Evolutionary conservation across 306 rosid genomes (phyloP), one percentile per base, ranked within the genome.

Genomic region (Sicyos baderoa): DNA sequence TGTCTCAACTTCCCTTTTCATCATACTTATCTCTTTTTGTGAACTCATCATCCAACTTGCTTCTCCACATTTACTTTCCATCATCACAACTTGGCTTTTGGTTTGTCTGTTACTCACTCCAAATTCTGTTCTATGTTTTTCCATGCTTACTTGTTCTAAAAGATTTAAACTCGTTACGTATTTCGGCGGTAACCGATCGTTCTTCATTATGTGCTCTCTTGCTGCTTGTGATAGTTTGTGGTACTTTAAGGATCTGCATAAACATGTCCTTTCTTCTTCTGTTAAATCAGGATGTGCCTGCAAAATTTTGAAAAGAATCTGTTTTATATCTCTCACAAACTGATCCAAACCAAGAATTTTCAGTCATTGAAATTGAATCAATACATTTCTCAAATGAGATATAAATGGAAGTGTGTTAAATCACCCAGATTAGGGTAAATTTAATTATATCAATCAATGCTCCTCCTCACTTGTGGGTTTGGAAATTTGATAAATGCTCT

Each of bases 141-240:
- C 44, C 82, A 76, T 75, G 70, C 45, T 40, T 40, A 82, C 92
- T 86, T 91, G 89, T 49, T 86, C 86, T 9, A 80, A 74, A 77
- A 89, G 90, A 21, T 77, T 72, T 64, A 87, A 89, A 14, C 11
- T 35, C 0, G 85, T 69, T 1, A 73, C 70, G 61, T 86, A 61
- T 69, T 81, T 83, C 77, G 79, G 10, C 0, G 95, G 96, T 83
- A 91, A 50, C 48, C 95, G 71, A 44, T 87, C 79, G 72, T 91
- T 91, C 78, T 74, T 82, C 84, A 79, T 81, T 71, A 86, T 87
- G 61, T 91, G 96, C 69, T 80, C 73, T 0, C 85, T 79, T 13
- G 86, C 92, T 76, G 85, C 90, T 72, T 80, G 79, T n/a, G 97
- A 91, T 45, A 91, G 77, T 74, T 87, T 86, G 72, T 83, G 88